Conservation (phyloP, 352 stramenopile genomes). For the Blastocystis sp. region DNA sequence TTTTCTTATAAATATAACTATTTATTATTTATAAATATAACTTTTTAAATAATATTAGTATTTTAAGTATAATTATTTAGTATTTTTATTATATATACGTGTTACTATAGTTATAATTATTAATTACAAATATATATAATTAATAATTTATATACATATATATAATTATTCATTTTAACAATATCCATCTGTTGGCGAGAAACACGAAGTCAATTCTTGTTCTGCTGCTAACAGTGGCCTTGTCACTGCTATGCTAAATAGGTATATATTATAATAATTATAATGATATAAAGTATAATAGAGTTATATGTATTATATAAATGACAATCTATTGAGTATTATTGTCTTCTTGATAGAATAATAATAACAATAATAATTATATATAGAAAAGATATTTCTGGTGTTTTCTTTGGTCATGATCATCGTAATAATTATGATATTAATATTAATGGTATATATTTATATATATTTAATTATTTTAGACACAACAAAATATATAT, state of each 20-base stretch:
- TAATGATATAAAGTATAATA: too few relatives aligned
- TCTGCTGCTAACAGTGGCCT: neutral
- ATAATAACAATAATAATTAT: neutral
- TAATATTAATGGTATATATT: slow-evolving; percentile 4
- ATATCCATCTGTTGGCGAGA: slow-evolving; percentile 14
- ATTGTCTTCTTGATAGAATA: slow-evolving; percentile 28
- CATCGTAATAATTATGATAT: neutral
- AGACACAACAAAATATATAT: too few relatives aligned
- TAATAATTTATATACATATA: slow-evolving; percentile 20
- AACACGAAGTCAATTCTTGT: neutral
- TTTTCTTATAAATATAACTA: too few relatives aligned
- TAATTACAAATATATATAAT: too few relatives aligned
- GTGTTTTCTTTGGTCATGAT: neutral
- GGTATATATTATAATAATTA: too few relatives aligned
- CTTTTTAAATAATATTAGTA: slow-evolving; percentile 3
- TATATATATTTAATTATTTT: too few relatives aligned
- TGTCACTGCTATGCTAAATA: neutral
- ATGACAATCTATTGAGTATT: too few relatives aligned
- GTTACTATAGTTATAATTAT: too few relatives aligned
- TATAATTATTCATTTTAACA: too few relatives aligned
- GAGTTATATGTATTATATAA: too few relatives aligned
- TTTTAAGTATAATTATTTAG: neutral
- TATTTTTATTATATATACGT: too few relatives aligned
- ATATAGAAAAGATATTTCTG: neutral
- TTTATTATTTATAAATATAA: too few relatives aligned